Conservation (phyloP, 2,329 filamentous ascomycete species). For the Aspergillus aculeatinus region DNA sequence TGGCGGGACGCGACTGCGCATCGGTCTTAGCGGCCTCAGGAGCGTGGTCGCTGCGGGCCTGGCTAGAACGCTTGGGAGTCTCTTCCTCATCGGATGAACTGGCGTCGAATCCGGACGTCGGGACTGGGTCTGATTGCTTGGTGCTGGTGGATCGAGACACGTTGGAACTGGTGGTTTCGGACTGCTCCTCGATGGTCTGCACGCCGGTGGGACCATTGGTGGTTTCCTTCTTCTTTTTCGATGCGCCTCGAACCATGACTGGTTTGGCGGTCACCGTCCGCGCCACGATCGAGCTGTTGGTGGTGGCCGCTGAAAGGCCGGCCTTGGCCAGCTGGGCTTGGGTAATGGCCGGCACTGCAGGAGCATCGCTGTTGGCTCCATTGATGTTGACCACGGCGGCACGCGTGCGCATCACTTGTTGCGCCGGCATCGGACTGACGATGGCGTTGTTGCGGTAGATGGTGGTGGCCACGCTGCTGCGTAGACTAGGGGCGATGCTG, state of each 20-base stretch:
- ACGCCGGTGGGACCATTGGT: conserved; percentile 13
- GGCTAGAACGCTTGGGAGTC: conserved; percentile 13
- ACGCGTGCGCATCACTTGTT: conserved; percentile 82
- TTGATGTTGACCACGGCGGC: conserved; percentile 91
- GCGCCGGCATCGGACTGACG: conserved; percentile 73
- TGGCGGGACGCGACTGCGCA: conserved; percentile 23
- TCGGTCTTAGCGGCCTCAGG: conserved; percentile 23
- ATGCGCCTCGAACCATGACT: conserved; percentile 44
- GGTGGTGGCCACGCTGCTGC: conserved; percentile 78
- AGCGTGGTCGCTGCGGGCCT: conserved; percentile 15
- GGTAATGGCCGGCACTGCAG: conserved; percentile 73
- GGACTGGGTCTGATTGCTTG: conserved; percentile 20
- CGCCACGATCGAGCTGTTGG: conserved; percentile 45
- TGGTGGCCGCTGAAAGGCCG: conserved; percentile 31
- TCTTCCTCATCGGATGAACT: conserved; percentile 36
- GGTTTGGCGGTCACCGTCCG: conserved; percentile 45
- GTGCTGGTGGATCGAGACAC: conserved; percentile 17
- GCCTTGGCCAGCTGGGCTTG: conserved; percentile 43
- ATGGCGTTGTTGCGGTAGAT: conserved; percentile 91
- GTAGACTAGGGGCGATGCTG: conserved; percentile 51
- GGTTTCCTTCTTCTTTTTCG: conserved; percentile 33
- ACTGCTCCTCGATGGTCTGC: conserved; percentile 21
- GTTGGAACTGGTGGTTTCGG: conserved; percentile 14
- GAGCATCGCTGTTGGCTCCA: conserved; percentile 56
- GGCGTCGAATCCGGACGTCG: conserved; percentile 34